phyloP scores from a whole-genome alignment of 768 basidiomycete genomes.

The Chiua virens region DNA sequence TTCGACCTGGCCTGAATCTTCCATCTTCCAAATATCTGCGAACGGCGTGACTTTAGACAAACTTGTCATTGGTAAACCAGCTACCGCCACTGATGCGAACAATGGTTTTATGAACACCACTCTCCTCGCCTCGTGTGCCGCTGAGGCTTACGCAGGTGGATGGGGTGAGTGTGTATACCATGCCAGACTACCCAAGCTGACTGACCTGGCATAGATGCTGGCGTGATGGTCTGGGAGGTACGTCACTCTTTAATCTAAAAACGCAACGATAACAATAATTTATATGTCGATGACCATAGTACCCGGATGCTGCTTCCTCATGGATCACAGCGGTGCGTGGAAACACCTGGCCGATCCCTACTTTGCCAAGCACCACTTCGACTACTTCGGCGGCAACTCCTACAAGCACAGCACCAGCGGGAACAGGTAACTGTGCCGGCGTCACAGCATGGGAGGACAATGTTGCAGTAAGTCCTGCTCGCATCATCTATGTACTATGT shows the following conservation, averaged over 20 bases:
- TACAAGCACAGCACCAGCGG: background rate
- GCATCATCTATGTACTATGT: background rate
- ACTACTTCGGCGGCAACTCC: background rate
- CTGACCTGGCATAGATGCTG: slow-evolving; percentile 28
- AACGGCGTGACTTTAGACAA: slow-evolving; percentile 61
- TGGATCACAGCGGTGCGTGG: slow-evolving; percentile 28
- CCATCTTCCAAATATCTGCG: slow-evolving; percentile 47
- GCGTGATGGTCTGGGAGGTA: slow-evolving; percentile 39
- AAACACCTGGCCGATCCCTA: background rate
- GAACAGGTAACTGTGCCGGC: background rate
- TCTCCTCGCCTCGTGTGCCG: slow-evolving; percentile 56
- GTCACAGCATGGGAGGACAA: background rate
- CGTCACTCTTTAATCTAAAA: background rate
- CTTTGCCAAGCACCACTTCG: background rate
- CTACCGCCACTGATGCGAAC: slow-evolving; percentile 44
- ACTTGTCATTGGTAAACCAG: slow-evolving; percentile 76
- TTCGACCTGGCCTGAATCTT: slow-evolving; percentile 38
- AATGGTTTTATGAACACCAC: slow-evolving; percentile 56
- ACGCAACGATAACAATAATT: background rate
- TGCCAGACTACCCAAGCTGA: background rate
- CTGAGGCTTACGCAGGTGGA: slow-evolving; percentile 39
- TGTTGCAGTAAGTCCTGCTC: background rate
- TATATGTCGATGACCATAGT: slow-evolving; percentile 17
- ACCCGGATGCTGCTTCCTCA: slow-evolving; percentile 35
- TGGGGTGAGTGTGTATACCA: background rate